Evolutionary conservation across 116 monocot species (phyloP), one percentile per base, ranked within the genome.

Genomic region (Thalassia testudinum): DNA sequence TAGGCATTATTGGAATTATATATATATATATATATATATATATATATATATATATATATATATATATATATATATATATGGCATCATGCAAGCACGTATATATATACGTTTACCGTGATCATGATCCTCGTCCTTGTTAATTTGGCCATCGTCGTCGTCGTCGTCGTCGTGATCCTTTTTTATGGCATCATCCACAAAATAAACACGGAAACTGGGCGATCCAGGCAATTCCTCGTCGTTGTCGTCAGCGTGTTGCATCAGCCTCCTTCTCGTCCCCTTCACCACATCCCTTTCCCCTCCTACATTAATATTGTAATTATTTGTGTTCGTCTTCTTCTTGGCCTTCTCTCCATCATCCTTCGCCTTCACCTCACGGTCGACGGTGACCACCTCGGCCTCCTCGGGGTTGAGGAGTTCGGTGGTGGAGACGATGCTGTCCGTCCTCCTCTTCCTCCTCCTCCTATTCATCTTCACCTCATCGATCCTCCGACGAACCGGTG

Each of bases 161-260:
- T 47, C 19, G 0, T 14, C 20, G 20, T 19, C 20, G 14, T 13
- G n/a, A 17, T 38, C 44, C 2, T 44, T 19, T 19, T 16, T 5
- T 3, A 44, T 16, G 44, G 19, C 17, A 24, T 50, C 50, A 24
- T 26, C 57, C 13, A 24, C 26, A 24, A 61, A 61, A 20, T 61
- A 37, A 19, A 57, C 49, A 30, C 72, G 25, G 49, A 72, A 66
- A 30, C 72, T 72, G 37, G 72, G 72, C 56, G 72, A 72, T 1
- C 72, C 72, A 1, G 57, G 66, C 20, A 57, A 21, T 20, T 57
- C 57, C 37, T 37, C 57, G 12, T 42, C 55, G 16, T 42, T 50
- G 15, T 25, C 37, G 0, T 20, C 24, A n/a, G 1, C 60, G 17
- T 29, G 27, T 40, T 0, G 27, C n/a, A 21, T 24, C 26, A 25